These are phyloP conservation scores for Toxicodendron radicans DNA, from an alignment of 345 rosid genomes.

Conservation along the genomic window DNA sequence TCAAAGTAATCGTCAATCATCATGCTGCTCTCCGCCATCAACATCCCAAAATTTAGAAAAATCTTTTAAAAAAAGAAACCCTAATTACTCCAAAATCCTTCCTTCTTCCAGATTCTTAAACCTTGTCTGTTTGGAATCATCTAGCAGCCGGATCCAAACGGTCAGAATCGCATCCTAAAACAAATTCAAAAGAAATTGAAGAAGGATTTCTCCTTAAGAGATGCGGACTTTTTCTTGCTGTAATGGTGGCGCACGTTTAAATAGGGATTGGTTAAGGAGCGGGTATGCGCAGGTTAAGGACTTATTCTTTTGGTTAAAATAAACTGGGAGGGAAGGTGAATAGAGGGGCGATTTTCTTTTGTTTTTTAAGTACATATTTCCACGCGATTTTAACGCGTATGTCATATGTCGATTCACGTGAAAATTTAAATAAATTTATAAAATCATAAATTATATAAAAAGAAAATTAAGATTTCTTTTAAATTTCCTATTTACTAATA, in stretches of 20 bases:
- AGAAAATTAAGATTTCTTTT: no score
- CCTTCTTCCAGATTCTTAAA: not conserved
- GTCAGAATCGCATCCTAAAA: conserved; percentile 7
- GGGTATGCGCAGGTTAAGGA: conserved; percentile 20
- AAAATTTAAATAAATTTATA: no score
- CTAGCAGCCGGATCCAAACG: conserved; percentile 6
- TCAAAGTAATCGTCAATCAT: conserved; percentile 23
- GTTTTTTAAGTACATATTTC: not conserved
- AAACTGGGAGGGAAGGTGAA: conserved; percentile 19
- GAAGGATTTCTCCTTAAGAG: conserved; percentile 16
- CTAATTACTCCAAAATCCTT: not conserved
- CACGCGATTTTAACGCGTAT: conserved; percentile 7
- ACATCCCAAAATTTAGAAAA: conserved; percentile 18
- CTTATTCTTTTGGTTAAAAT: conserved; percentile 9
- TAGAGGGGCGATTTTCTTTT: not conserved
- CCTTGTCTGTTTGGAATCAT: not conserved
- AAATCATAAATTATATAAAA: no score
- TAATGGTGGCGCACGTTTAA: conserved; percentile 23
- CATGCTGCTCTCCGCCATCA: conserved; percentile 39
- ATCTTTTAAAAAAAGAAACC: conserved; percentile 12
- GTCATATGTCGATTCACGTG: not conserved
- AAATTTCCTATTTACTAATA: no score
- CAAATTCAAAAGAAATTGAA: not conserved
- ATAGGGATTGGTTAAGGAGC: conserved; percentile 26
- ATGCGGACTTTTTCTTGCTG: conserved; percentile 31